phyloP scores from a whole-genome alignment of 495 filamentous ascomycete species.

The Penicillium manginii region DNA sequence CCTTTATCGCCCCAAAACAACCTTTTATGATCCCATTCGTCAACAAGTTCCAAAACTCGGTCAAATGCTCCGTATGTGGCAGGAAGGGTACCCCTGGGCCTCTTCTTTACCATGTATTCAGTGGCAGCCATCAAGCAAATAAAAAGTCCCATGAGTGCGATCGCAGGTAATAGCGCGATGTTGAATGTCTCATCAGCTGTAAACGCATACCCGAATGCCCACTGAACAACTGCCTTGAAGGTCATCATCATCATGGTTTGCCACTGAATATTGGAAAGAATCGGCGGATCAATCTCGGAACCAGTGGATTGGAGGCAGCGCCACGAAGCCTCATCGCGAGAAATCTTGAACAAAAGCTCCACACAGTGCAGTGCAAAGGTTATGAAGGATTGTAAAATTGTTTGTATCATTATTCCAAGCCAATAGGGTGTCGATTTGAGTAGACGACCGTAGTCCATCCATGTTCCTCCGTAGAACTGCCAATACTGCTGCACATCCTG shows the following conservation, averaged over 20 bases:
- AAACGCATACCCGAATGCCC: conserved; percentile 11
- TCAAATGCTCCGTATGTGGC: conserved; percentile 7
- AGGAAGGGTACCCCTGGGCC: conserved; percentile 5
- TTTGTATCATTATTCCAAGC: conserved; percentile 6
- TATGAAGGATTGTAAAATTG: conserved; percentile 6
- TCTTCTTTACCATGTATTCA: conserved; percentile 9
- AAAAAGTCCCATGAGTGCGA: conserved; percentile 6
- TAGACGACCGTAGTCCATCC: background rate
- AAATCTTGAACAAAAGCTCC: conserved; percentile 13
- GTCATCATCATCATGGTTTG: conserved; percentile 2
- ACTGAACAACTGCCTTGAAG: conserved; percentile 10
- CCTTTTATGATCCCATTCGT: conserved; percentile 7
- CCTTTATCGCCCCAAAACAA: conserved; percentile 14
- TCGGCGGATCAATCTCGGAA: background rate
- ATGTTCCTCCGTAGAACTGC: conserved; percentile 10
- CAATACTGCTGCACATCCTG: conserved; percentile 7
- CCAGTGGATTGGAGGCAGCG: conserved; percentile 4
- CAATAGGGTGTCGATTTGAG: conserved; percentile 3
- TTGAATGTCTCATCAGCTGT: conserved; percentile 9
- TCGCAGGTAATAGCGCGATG: conserved; percentile 7
- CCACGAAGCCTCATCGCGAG: conserved; percentile 12
- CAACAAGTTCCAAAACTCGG: conserved; percentile 1
- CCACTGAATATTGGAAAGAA: conserved; percentile 4
- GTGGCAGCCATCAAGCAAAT: conserved; percentile 1
- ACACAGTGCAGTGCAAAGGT: conserved; percentile 10